Percentiles rank a stretch among this genome's conserved stretches.
Evolutionary conservation across 2,329 filamentous ascomycete genomes (phyloP).

Genomic region (Xylaria digitata): DNA sequence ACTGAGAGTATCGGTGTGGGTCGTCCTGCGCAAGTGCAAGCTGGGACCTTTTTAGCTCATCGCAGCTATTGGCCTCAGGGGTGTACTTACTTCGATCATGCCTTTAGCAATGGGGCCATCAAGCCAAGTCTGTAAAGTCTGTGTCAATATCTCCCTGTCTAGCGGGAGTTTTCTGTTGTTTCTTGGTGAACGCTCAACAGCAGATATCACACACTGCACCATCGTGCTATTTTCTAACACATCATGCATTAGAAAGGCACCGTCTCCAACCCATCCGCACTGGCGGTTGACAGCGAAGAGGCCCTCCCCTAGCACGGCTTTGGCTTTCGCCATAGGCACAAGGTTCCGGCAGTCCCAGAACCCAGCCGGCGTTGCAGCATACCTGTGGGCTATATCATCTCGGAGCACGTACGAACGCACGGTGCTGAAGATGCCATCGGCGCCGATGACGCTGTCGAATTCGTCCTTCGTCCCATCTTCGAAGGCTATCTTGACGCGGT

Average conservation of each 20-base stretch:
- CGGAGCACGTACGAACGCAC: constrained; percentile 36
- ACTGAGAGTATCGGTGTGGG: constrained; percentile 30
- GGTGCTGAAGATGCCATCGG: constrained; percentile 39
- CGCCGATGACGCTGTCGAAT: constrained; percentile 40
- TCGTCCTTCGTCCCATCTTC: constrained; percentile 24
- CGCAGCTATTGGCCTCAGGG: constrained; percentile 1
- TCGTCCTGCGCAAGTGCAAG: constrained; percentile 31
- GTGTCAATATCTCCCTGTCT: constrained; percentile 14
- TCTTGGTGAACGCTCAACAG: constrained; percentile 28
- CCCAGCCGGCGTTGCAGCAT: constrained; percentile 27
- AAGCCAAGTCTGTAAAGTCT: constrained; percentile 29
- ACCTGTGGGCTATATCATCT: background rate
- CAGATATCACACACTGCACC: constrained; percentile 42
- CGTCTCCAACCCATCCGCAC: constrained; percentile 37
- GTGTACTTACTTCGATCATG: constrained; percentile 41
- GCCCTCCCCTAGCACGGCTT: constrained; percentile 29
- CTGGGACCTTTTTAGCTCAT: constrained; percentile 5
- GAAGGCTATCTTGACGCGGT: constrained; percentile 28
- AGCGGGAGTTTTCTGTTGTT: constrained; percentile 31
- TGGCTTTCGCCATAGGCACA: constrained; percentile 20
- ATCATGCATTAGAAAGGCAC: constrained; percentile 39
- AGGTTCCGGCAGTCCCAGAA: constrained; percentile 32
- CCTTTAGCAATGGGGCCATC: constrained; percentile 36
- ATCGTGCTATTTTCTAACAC: constrained; percentile 36
- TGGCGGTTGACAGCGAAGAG: constrained; percentile 37